Base-by-base conservation (phyloP, 2,329 filamentous ascomycete species). In the Colletotrichum melonis region DNA sequence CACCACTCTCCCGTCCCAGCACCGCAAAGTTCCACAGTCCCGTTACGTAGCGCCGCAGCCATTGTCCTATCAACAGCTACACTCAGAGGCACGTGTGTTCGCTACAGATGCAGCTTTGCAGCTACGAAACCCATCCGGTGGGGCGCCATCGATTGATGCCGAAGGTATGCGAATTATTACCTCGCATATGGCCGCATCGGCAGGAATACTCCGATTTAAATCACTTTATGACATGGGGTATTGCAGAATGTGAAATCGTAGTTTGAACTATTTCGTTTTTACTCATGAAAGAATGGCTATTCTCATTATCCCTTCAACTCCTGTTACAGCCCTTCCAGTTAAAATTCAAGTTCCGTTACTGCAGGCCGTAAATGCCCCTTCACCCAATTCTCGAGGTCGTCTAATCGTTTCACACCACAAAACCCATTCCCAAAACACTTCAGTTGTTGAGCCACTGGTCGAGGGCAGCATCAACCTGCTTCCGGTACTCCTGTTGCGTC, bases 401-500 rank as follows among this genome's bases (percentile, higher is more conserved):
- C 35, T 62, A 62, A 62, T 14, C 32, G 32, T 46, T 30, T 46
- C 46, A 22, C 59, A 49, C 32, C 28, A 30, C 46, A 22, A 30
- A 2, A 19, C 35, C 32, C 32, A 52, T 26, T 7, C 35, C 54
- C 19, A 14, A 56, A 24, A 56, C 26, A 30, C 16, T 55, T 64
- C 58, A 75, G 16, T 63, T 63, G 58, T 73, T 64, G 3, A 74
- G 74, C 74, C 74, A 88, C 56, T 80, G 82, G 59, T 80, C 80
- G 30, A 87, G 81, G 2, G 87, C 88, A 63, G 89, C 89, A 81
- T 99, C 93, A 11, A 99, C 90, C 81, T 92, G 92, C 78, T 88
- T 90, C 78, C 97, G 90, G 81, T 97, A 98, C 74, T 88, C 87
- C 82, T 94, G 92, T 86, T 99, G 97, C 72, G 93, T 93, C 79